Percentiles rank a stretch among this genome's conserved stretches.
Evolutionary conservation across 106 monocot species (phyloP).

Genomic region (Triglochin maritima): DNA sequence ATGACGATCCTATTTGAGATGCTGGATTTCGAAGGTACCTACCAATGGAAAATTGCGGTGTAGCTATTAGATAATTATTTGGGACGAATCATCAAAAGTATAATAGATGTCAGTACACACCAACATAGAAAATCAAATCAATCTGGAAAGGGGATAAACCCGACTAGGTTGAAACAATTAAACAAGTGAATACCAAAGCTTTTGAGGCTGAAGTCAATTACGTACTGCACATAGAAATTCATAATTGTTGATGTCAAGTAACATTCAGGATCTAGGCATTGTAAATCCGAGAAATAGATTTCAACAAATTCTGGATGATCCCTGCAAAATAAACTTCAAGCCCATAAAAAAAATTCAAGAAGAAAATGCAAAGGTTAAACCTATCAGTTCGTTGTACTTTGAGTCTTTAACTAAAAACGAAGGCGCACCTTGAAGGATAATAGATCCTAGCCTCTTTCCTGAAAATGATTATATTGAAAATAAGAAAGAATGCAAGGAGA

Average conservation of each 20-base stretch:
- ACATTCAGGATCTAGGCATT: conserved; percentile 74
- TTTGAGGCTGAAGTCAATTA: background rate
- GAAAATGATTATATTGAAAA: conserved; percentile 11
- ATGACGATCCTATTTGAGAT: conserved; percentile 8
- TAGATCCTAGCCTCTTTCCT: conserved; percentile 58
- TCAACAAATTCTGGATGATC: conserved; percentile 68
- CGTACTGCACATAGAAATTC: conserved; percentile 92
- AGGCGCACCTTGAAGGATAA: conserved; percentile 80
- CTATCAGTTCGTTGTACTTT: background rate
- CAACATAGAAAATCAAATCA: background rate
- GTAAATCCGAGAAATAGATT: conserved; percentile 51
- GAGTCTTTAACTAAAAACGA: background rate
- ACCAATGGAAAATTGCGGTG: background rate
- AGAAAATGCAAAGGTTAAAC: background rate
- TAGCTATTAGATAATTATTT: background rate
- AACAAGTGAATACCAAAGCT: too few relatives aligned
- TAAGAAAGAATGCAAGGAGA: background rate
- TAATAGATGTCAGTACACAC: background rate
- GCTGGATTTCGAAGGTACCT: conserved; percentile 49
- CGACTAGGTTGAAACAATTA: background rate
- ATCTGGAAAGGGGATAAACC: too few relatives aligned
- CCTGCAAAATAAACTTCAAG: conserved; percentile 20
- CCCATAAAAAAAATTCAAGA: conserved; percentile 1
- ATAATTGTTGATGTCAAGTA: conserved; percentile 77
- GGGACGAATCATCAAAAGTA: background rate